Percentiles rank a stretch among this genome's conserved stretches.
Conservation (phyloP, 495 filamentous ascomycete species). For the Talaromyces thailandensis region DNA sequence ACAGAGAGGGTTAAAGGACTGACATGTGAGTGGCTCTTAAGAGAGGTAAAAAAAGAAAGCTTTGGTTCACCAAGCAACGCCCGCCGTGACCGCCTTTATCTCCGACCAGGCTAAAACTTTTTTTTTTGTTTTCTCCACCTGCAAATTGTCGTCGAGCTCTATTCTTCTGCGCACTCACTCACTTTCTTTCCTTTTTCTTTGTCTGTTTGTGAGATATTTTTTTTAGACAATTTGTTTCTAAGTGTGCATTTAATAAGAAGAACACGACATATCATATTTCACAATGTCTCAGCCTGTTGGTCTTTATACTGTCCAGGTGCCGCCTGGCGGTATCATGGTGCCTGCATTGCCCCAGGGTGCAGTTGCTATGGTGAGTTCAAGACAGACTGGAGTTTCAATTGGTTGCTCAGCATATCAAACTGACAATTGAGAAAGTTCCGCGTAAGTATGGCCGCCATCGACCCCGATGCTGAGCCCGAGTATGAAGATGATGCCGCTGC, state of each 20-base stretch:
- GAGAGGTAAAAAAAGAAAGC: background rate
- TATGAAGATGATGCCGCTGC: constrained; percentile 53
- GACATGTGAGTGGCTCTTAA: background rate
- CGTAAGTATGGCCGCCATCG: constrained; percentile 96
- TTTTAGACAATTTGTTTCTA: constrained; percentile 14
- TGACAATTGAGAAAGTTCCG: constrained; percentile 54
- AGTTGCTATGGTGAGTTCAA: constrained; percentile 60
- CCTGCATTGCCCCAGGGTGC: constrained; percentile 66
- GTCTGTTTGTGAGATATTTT: background rate
- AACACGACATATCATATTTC: background rate
- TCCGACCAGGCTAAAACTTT: constrained; percentile 12
- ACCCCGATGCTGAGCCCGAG: constrained; percentile 70
- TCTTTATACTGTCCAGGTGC: constrained; percentile 84
- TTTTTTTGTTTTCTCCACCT: constrained; percentile 14
- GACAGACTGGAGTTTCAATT: background rate
- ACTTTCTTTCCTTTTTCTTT: constrained; percentile 13
- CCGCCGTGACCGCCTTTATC: background rate
- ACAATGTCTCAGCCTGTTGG: constrained; percentile 64
- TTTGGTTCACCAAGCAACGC: background rate
- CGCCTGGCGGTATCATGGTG: constrained; percentile 65
- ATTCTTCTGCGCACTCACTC: constrained; percentile 10
- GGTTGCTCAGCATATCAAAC: constrained; percentile 1
- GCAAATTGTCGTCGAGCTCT: background rate
- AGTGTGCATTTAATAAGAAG: background rate
- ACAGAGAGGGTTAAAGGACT: background rate